Percentiles rank a stretch among this genome's conserved stretches.
Evolutionary conservation across 129 eudicot genomes (phyloP).

Genomic region (Pulicaria dysenterica): DNA sequence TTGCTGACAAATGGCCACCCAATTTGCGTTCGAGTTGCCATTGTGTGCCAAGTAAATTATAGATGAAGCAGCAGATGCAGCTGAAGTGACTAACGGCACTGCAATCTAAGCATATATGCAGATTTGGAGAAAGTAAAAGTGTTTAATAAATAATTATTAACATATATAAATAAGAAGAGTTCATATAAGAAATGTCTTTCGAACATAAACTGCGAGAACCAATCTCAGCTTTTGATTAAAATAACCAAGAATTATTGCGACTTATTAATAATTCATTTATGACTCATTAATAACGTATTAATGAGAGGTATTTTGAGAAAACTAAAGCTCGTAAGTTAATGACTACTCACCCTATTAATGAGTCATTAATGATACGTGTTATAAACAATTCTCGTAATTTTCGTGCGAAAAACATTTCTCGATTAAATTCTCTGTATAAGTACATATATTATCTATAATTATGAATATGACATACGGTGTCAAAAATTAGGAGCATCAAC

Average conservation of each 20-base stretch:
- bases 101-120: slow-evolving; percentile 13
- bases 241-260: too few relatives aligned
- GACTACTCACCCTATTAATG: too few relatives aligned
- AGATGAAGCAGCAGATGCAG: slow-evolving; percentile 75
- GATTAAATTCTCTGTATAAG: background rate
- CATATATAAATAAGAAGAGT: too few relatives aligned
- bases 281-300: too few relatives aligned
- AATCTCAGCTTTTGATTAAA: too few relatives aligned
- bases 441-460: background rate
- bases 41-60: slow-evolving; percentile 84
- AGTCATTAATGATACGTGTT: too few relatives aligned
- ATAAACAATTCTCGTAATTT: too few relatives aligned
- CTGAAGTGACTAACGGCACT: slow-evolving; percentile 58
- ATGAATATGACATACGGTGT: slow-evolving; percentile 51
- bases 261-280: too few relatives aligned
- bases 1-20: slow-evolving; percentile 80
- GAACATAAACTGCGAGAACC: too few relatives aligned
- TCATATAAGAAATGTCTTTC: too few relatives aligned
- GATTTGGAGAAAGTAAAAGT: background rate
- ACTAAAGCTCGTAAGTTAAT: too few relatives aligned
- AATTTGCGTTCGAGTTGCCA: slow-evolving; percentile 64
- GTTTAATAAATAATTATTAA: background rate
- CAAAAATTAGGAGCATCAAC: slow-evolving; percentile 72
- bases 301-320: too few relatives aligned
- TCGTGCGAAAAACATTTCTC: background rate